Percentiles rank a stretch among this genome's conserved stretches.
These are phyloP conservation scores for Pythium apleroticum DNA, from an alignment of 352 stramenopile genomes.

Conservation along the genomic window DNA sequence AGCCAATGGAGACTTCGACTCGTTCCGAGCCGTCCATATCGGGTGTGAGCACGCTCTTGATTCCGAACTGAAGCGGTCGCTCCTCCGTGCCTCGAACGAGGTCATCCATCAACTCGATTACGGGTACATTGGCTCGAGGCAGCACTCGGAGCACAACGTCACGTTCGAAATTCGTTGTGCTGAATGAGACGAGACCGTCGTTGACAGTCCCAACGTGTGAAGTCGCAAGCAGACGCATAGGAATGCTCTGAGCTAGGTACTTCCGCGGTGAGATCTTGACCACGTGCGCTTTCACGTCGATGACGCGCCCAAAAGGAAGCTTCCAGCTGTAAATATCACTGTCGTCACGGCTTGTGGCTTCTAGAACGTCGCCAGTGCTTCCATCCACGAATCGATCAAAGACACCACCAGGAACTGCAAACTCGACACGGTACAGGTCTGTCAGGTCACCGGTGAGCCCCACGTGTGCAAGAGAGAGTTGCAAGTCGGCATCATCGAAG, in stretches of 20 bases:
- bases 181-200: background rate
- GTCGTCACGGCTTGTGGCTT: background rate
- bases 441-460: background rate
- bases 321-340: conserved; percentile 1
- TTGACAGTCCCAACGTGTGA: background rate
- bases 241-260: conserved; percentile 11
- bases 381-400: conserved; percentile 1
- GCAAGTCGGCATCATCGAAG: conserved; percentile 12
- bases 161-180: background rate
- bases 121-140: conserved; percentile 13
- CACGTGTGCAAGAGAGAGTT: conserved; percentile 8
- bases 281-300: background rate
- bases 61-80: conserved; percentile 9
- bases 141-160: conserved; percentile 3
- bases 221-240: conserved; percentile 1
- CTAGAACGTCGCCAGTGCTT: background rate
- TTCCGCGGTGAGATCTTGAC: conserved; percentile 11
- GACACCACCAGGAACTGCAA: background rate
- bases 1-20: conserved; percentile 10
- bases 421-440: background rate
- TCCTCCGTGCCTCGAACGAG: conserved; percentile 15
- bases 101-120: background rate
- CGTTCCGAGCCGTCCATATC: conserved; percentile 23
- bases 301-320: background rate
- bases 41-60: conserved; percentile 13